Conservation (phyloP, 129 eudicot genomes). For the Helianthus annuus region DNA sequence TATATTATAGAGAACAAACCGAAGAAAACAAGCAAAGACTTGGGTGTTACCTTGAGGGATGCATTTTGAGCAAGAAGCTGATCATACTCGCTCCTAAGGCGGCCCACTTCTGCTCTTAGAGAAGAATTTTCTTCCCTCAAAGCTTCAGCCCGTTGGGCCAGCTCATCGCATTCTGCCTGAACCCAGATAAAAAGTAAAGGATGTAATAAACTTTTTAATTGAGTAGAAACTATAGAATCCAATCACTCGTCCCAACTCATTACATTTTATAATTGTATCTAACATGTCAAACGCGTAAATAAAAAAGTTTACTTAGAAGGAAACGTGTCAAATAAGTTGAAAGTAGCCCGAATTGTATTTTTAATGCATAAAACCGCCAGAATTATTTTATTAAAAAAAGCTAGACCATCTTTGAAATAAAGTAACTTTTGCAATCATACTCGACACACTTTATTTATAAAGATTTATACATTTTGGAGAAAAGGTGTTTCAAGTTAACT, state of each 20-base stretch:
- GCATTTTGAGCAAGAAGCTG: slow-evolving; percentile 81
- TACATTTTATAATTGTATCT: not conserved
- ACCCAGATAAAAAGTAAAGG: slow-evolving; percentile 16
- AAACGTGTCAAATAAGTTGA: not conserved
- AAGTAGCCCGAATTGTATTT: not conserved
- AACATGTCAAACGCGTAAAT: not conserved
- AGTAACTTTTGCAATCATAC: not conserved
- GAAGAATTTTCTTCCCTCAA: slow-evolving; percentile 84
- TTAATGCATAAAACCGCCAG: not conserved
- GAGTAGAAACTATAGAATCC: slow-evolving; percentile 1
- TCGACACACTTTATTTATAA: not conserved
- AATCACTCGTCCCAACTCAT: not conserved
- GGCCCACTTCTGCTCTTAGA: slow-evolving; percentile 79
- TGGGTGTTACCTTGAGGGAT: slow-evolving; percentile 63
- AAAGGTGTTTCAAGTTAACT: not conserved
- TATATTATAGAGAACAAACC: not conserved
- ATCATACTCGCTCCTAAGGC: slow-evolving; percentile 66
- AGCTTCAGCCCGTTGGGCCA: slow-evolving; percentile 86
- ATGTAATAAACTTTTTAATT: not conserved
- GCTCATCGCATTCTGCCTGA: slow-evolving; percentile 96
- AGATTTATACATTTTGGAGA: not conserved
- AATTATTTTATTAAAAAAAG: not conserved
- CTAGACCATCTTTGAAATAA: not conserved
- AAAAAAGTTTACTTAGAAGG: not conserved
- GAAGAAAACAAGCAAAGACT: slow-evolving; percentile 6